Conservation (phyloP, 208 protist species). For the Trypanosoma avium region DNA sequence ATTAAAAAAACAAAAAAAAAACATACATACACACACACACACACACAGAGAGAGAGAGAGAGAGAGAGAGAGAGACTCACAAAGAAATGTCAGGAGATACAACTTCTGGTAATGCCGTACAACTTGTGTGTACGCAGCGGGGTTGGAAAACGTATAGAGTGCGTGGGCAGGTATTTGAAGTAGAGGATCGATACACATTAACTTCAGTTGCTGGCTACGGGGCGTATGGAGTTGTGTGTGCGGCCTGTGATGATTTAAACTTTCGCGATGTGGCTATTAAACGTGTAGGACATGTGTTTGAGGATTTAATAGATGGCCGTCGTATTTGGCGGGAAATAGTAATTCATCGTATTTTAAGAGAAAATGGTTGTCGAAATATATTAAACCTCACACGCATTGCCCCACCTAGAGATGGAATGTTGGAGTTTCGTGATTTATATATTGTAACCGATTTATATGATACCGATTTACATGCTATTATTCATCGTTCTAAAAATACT, state of each 20-base stretch:
- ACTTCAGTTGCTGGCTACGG: conserved; percentile 83
- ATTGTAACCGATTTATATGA: conserved; percentile 92
- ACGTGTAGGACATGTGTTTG: conserved; percentile 95
- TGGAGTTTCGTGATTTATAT: conserved; percentile 85
- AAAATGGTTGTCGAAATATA: conserved; percentile 93
- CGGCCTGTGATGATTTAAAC: conserved; percentile 71
- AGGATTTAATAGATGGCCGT: conserved; percentile 94
- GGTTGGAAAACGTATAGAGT: conserved; percentile 89
- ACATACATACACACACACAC: neutral
- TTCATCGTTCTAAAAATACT: conserved; percentile 51
- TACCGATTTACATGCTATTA: conserved; percentile 92
- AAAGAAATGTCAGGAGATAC: neutral
- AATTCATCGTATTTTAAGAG: conserved; percentile 89
- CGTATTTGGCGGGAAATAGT: conserved; percentile 97
- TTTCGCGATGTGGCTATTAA: conserved; percentile 97
- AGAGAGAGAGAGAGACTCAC: neutral
- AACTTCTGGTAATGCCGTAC: conserved; percentile 35
- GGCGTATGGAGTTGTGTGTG: conserved; percentile 89
- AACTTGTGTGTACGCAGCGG: conserved; percentile 69
- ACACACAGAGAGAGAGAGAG: neutral
- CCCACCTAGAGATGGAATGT: conserved; percentile 62
- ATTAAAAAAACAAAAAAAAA: neutral
- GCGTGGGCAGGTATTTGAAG: conserved; percentile 82
- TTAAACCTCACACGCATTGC: conserved; percentile 76
- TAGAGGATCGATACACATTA: conserved; percentile 87